Evolutionary conservation across 1,284 basidiomycete species (phyloP), one percentile per base, ranked within the genome.

Genomic region (Puccinia hordei): DNA sequence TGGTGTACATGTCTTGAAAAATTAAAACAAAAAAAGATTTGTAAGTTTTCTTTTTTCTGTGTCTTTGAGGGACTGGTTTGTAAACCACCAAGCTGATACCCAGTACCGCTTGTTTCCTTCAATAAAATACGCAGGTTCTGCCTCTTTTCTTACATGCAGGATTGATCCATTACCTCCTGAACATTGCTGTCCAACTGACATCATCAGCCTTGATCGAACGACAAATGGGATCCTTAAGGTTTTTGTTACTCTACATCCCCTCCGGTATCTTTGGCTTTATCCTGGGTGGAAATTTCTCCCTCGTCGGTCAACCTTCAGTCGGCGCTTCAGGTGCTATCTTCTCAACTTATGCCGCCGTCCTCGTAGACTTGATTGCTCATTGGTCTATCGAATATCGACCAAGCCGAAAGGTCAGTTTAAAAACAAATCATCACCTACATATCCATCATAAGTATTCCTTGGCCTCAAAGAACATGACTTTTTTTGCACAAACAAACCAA

Each of bases 201-300:
- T 83, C 85, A 2, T 85, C 85, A 71, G 82, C 83, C 6, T 83
- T 85, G 63, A 85, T 85, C 51, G 85, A 86, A 73, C 83, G 76
- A 24, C 76, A 83, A 66, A 81, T 86, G 41, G 82, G 85, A n/a
- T 85, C 85, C 0, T 81, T 84, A 0, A 35, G 82, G 5, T 81
- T 83, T n/a, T 85, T 79, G 33, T 84, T 79, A 38, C 78, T 8
- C 35, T 85, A 71, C 79, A 85, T 51, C 84, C 84, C 82, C 79
- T 85, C 82, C n/a, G 85, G 85, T 0, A 83, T 86, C 17, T 85
- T 85, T n/a, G 85, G 85, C 61, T 85, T 85, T 24, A 81, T 86
- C 19, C 76, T 86, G 0, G 85, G 85, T 0, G 85, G 84, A 2
- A 85, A 85, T 61, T 86, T 86, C 81, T 84, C 84, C 0, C 73